Evolutionary conservation across 441 rosid species (phyloP), one percentile per base, ranked within the genome.

Genomic region (Metrosideros polymorpha): DNA sequence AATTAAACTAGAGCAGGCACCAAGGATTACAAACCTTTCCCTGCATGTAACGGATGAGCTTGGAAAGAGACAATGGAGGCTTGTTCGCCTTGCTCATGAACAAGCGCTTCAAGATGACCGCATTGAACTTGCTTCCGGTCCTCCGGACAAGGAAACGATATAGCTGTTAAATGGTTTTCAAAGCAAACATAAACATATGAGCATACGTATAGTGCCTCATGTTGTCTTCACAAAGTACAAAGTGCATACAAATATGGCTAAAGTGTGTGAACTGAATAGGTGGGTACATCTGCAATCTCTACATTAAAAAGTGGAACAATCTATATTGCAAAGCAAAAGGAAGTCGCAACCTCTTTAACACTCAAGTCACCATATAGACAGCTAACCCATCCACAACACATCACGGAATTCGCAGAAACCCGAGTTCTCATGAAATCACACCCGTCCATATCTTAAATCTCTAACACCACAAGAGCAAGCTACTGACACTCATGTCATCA

Each of bases 121-220:
- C 93, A 88, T 91, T 91, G 91, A 92, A 92, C 90, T 91, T 92
- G 86, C 93, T 92, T 17, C 86, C 92, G 3, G 94, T 92, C 83
- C 94, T 89, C 89, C 94, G 91, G 52, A 92, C 92, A n/a, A 92
- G 94, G 89, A 92, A 92, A 15, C 92, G 93, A 59, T 91, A 92
- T 82, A 91, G 84, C 94, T 92, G 90, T 25, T 27, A 59, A 29
- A 24, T 0, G 1, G 49, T 22, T 75, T 24, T 43, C 55, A 59
- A 14, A 84, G 45, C 50, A 86, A 85, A 77, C 47, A 39, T 1
- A 1, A 55, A 47, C 84, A 82, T 79, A 55, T 25, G 49, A 51
- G 52, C 84, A 86, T 59, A 25, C 14, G 0, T 9, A 30, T 35
- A 12, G 39, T 0, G 1, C 76, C 76, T 66, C 27, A 66, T 24